Conservation (phyloP, 2,329 filamentous ascomycete species). For the Botrytis medusae region DNA sequence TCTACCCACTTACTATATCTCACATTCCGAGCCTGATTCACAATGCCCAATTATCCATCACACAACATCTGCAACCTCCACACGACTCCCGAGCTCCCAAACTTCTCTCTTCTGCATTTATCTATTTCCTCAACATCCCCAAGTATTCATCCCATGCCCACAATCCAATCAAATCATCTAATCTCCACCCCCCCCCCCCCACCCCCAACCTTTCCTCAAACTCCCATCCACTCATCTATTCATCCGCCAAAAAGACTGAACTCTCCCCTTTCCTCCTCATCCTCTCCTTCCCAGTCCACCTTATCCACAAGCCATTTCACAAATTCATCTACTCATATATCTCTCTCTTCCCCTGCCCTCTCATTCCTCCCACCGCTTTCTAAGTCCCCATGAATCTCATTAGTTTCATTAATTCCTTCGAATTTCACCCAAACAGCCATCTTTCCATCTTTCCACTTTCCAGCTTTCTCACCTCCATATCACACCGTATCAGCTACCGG, state of each 20-base stretch:
- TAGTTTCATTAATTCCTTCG: no score
- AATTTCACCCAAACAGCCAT: not conserved
- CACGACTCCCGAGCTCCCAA: not conserved
- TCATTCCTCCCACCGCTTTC: no score
- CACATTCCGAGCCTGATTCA: not conserved
- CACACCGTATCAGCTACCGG: rapidly evolving
- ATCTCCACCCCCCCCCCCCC: not conserved
- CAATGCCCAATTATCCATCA: not conserved
- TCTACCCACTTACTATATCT: no score
- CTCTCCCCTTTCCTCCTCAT: not conserved
- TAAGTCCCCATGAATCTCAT: no score
- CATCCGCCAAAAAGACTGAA: not conserved
- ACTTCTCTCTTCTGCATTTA: rapidly evolving
- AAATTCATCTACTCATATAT: not conserved
- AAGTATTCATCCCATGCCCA: not conserved
- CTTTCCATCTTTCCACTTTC: not conserved
- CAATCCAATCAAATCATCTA: not conserved
- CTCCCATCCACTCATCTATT: not conserved
- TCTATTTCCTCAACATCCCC: not conserved
- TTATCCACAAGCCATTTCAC: not conserved
- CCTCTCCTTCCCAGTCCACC: not conserved
- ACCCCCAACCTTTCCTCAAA: not conserved
- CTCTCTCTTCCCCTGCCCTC: not conserved
- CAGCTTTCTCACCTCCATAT: not conserved
- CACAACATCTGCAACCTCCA: not conserved